Percentiles rank a stretch among this genome's conserved stretches.
phyloP scores from a whole-genome alignment of 139 green algal species.

The Auxenochlorella pyrenoidosa region DNA sequence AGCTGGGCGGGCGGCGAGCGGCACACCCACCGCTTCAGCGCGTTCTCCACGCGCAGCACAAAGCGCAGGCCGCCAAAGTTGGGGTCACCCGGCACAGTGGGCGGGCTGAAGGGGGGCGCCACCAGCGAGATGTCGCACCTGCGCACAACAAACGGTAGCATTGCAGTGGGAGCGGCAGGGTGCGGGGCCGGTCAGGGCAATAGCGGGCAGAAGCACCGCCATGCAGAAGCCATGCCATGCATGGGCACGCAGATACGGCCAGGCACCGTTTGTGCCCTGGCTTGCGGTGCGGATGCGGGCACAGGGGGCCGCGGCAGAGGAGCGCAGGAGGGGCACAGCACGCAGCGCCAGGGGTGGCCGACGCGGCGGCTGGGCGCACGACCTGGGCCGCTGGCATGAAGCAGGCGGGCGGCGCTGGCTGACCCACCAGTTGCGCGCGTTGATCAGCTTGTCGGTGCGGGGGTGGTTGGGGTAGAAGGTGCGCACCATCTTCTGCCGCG shows the following conservation, averaged over 20 bases:
- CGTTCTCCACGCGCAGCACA: conserved; percentile 48
- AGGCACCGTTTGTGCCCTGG: too few relatives aligned
- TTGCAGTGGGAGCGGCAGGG: too few relatives aligned
- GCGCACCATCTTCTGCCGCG: conserved; percentile 27
- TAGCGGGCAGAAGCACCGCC: too few relatives aligned
- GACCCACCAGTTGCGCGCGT: conserved; percentile 57
- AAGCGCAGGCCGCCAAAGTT: conserved; percentile 50
- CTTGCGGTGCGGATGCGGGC: neutral
- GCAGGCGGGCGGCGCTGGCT: too few relatives aligned
- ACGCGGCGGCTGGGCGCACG: too few relatives aligned
- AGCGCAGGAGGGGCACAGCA: too few relatives aligned
- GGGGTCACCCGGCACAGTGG: conserved; percentile 31
- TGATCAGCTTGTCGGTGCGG: conserved; percentile 48
- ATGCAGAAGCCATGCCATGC: neutral
- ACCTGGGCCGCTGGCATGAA: too few relatives aligned
- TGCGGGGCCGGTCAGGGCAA: too few relatives aligned
- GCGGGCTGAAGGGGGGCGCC: conserved; percentile 26
- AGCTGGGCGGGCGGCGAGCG: neutral
- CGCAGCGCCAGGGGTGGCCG: too few relatives aligned
- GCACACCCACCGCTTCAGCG: neutral
- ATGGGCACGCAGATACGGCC: too few relatives aligned
- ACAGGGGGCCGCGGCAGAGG: too few relatives aligned
- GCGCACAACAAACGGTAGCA: neutral
- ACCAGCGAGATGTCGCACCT: conserved; percentile 42
- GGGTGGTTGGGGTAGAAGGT: conserved; percentile 22